Base-by-base conservation (phyloP, 768 basidiomycete species). In the Termitomyces titanicus region DNA sequence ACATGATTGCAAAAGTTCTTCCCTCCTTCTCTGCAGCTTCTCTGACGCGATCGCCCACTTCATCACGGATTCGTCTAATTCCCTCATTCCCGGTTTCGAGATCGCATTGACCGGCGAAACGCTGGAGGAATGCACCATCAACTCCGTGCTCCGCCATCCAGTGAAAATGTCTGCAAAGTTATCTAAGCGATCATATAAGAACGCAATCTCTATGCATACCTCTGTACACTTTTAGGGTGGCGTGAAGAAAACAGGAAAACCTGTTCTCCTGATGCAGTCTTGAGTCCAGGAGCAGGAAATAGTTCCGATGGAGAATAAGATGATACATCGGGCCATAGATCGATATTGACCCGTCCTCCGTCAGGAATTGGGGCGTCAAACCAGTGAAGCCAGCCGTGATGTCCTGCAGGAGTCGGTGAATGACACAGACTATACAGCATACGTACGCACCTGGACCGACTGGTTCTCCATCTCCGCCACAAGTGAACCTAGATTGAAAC, bases 371-470 rank as follows among this genome's bases (percentile, higher is more conserved):
- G 88, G n/a, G 73, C 62, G 58, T 83, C 76, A 66, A 89, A 83
- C 91, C 92, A 93, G 63, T 93, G 91, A 18, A 91, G 74, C 92
- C 92, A 93, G 27, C 91, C 91, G 61, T 91, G 88, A 63, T 92
- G 91, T 2, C 82, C 84, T 79, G 34, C 20, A 44, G 31, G 10
- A 24, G 18, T 27, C 8, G 27, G 18, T 17, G 38, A 54, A 24
- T 20, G n/a, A 18, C 17, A 8, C n/a, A 20, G 5, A 22, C 15
- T 24, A 15, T 35, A 29, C 17, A 52, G 8, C 13, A 38, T n/a
- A 55, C 6, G 20, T 4, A 42, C 69, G 53, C 51, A 81, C 85
- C 84, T 66, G 83, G 83, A 51, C 76, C 79, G 27, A 92, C 75
- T 11, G 86, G 84, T 45, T 79, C 76, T 3, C 89, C 87, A 61